These are phyloP conservation scores for Aspergillus homomorphus DNA, from an alignment of 495 filamentous ascomycete genomes.

Conservation along the genomic window DNA sequence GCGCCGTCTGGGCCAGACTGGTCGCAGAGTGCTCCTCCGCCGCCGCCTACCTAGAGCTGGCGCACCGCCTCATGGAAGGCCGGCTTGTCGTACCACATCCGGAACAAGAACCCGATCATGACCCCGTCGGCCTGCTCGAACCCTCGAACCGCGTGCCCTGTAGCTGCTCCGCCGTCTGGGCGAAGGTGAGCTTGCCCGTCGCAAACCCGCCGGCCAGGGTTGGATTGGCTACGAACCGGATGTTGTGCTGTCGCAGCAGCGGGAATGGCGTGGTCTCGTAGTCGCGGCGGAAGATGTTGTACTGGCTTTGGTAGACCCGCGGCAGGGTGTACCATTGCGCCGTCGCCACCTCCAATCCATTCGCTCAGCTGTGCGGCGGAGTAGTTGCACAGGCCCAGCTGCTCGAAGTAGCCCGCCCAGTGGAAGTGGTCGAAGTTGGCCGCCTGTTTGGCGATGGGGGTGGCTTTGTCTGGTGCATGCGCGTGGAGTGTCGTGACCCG, in stretches of 20 bases:
- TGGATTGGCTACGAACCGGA: constrained; percentile 43
- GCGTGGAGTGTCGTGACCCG: constrained; percentile 18
- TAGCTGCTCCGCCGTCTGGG: constrained; percentile 10
- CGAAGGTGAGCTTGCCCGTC: constrained; percentile 35
- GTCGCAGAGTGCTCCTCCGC: background rate
- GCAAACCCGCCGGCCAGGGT: constrained; percentile 51
- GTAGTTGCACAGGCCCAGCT: constrained; percentile 20
- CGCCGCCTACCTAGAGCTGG: background rate
- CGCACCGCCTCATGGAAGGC: constrained; percentile 22
- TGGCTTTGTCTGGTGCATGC: constrained; percentile 15
- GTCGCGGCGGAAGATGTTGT: constrained; percentile 39
- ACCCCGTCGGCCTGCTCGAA: constrained; percentile 24
- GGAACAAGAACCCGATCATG: constrained; percentile 18
- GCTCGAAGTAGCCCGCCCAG: constrained; percentile 7
- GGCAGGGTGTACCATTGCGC: constrained; percentile 12
- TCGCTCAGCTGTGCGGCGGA: constrained; percentile 6
- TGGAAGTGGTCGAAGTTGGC: constrained; percentile 18
- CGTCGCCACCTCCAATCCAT: constrained; percentile 8
- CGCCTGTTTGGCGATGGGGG: constrained; percentile 16
- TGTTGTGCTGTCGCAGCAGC: constrained; percentile 47
- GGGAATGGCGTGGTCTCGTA: constrained; percentile 50
- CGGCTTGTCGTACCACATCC: constrained; percentile 24
- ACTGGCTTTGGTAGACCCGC: constrained; percentile 26
- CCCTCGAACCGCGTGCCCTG: constrained; percentile 29
- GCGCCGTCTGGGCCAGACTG: constrained; percentile 19